Conservation (phyloP, 371 early-diverging fungal species). For the Lichtheimia corymbifera region DNA sequence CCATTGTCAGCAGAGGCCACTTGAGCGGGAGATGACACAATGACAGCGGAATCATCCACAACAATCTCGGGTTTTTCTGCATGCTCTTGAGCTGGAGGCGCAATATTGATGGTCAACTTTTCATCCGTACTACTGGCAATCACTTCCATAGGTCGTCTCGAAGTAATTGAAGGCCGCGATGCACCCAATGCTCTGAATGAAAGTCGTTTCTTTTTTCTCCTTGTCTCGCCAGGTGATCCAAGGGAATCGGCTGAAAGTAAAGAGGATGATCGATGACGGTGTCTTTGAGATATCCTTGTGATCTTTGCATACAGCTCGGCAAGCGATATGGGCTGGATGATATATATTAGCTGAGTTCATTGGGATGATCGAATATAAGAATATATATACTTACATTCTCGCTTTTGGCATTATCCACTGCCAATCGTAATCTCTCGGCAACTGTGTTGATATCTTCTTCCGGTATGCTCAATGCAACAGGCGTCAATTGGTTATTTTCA, state of each 20-base stretch:
- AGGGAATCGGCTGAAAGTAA: not conserved
- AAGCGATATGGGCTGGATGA: slow-evolving; percentile 20
- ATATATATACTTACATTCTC: slow-evolving; percentile 18
- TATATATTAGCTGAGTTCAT: not conserved
- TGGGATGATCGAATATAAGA: too few relatives aligned
- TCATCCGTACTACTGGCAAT: not conserved
- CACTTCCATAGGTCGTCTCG: not conserved
- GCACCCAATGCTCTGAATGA: slow-evolving; percentile 13
- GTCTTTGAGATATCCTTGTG: slow-evolving; percentile 12
- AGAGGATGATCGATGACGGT: slow-evolving; percentile 7
- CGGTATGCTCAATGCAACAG: slow-evolving; percentile 6
- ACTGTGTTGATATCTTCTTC: slow-evolving; percentile 24
- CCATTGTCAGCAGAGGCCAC: too few relatives aligned
- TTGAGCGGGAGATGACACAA: not conserved
- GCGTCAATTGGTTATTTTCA: slow-evolving; percentile 10
- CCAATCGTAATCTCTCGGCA: slow-evolving; percentile 33
- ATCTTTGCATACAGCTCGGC: slow-evolving; percentile 23
- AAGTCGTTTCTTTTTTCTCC: slow-evolving; percentile 9
- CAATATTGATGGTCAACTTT: not conserved
- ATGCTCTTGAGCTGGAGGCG: not conserved
- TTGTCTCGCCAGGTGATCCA: not conserved
- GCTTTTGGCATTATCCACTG: slow-evolving; percentile 35
- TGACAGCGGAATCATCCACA: not conserved
- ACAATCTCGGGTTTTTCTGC: not conserved
- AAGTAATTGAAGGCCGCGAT: not conserved